Conservation (phyloP, 768 basidiomycete genomes). For the Boletus reticuloceps region DNA sequence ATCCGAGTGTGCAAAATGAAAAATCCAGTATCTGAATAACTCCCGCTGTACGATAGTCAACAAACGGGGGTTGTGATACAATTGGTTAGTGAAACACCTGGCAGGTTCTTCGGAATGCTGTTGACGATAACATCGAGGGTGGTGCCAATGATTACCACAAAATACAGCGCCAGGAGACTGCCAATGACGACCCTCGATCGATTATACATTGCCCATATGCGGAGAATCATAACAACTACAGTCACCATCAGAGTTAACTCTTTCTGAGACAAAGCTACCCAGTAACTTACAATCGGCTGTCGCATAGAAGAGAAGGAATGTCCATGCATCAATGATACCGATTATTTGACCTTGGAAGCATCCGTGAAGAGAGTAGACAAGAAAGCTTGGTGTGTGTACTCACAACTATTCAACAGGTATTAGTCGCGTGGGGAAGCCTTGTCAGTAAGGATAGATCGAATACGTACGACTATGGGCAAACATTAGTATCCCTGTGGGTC, state of each 20-base stretch:
- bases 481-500: not conserved
- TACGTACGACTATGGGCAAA: slow-evolving; percentile 1
- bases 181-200: not conserved
- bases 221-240: slow-evolving; percentile 2
- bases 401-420: not conserved
- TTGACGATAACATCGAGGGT: not conserved
- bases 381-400: not conserved
- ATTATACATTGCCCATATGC: slow-evolving; percentile 1
- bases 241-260: not conserved
- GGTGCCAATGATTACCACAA: not conserved
- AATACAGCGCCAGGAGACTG: not conserved
- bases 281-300: slow-evolving; percentile 5
- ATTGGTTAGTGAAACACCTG: not conserved
- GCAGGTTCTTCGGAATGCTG: not conserved
- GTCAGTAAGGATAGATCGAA: too few species aligned
- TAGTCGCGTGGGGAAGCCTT: not conserved
- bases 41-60: not conserved
- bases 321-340: not conserved
- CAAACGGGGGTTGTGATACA: not conserved
- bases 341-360: slow-evolving; percentile 1
- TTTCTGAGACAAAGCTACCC: not conserved
- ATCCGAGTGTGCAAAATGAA: not conserved
- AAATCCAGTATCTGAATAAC: not conserved
- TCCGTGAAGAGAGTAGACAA: not conserved
- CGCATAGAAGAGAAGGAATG: not conserved